Conservation (phyloP, 768 basidiomycete genomes). For the Mrakia blollopis region DNA sequence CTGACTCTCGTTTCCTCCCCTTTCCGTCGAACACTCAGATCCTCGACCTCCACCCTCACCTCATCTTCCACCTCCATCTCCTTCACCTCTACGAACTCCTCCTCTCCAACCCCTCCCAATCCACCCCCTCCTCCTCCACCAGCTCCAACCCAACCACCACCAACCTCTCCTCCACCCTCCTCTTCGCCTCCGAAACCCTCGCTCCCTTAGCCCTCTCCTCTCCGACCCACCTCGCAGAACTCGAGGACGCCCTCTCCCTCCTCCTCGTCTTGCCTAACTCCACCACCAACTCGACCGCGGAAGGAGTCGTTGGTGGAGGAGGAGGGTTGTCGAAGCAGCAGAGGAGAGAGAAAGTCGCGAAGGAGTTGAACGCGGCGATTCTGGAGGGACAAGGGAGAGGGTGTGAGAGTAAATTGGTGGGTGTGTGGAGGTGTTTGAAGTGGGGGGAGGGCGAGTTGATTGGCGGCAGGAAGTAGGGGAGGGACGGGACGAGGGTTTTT, state of each 20-base stretch:
- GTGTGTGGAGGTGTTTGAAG: slow-evolving; percentile 15
- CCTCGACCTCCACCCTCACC: slow-evolving; percentile 84
- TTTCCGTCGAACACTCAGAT: slow-evolving; percentile 63
- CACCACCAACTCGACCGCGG: not conserved
- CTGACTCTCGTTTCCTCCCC: not conserved
- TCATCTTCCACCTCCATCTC: slow-evolving; percentile 94
- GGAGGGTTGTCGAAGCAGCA: slow-evolving; percentile 66
- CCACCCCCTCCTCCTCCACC: not conserved
- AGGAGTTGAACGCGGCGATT: slow-evolving; percentile 92
- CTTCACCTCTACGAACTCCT: slow-evolving; percentile 94
- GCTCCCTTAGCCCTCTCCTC: slow-evolving; percentile 93
- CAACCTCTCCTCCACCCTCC: slow-evolving; percentile 68
- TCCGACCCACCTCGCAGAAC: slow-evolving; percentile 82
- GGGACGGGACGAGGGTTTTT: too few species aligned
- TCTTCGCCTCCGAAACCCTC: slow-evolving; percentile 88
- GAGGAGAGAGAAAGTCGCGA: slow-evolving; percentile 89
- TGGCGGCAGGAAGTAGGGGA: not conserved
- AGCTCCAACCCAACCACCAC: not conserved
- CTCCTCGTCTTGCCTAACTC: slow-evolving; percentile 45
- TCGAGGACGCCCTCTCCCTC: slow-evolving; percentile 92
- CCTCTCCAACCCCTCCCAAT: slow-evolving; percentile 55
- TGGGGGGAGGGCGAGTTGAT: slow-evolving; percentile 27
- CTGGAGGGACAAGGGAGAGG: slow-evolving; percentile 87
- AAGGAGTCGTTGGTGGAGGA: slow-evolving; percentile 47
- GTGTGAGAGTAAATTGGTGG: slow-evolving; percentile 52